Percentiles rank a stretch among this genome's conserved stretches.
These are phyloP conservation scores for Hylodesmum podocarpum DNA, from an alignment of 306 rosid genomes.

Conservation along the genomic window DNA sequence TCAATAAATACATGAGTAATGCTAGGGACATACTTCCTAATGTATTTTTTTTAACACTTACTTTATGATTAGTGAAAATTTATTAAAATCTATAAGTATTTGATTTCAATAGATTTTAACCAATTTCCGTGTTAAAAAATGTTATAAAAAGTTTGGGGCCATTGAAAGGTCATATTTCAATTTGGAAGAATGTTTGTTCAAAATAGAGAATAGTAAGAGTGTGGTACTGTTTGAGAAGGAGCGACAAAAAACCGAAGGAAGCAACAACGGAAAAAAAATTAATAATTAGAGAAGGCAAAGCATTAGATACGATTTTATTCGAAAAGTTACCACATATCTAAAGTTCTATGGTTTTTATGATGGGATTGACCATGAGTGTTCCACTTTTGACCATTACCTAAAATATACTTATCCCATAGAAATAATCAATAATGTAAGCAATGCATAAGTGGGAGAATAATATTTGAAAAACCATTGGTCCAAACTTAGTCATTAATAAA, in stretches of 20 bases:
- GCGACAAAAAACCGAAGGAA: background rate
- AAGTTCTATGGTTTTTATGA: background rate
- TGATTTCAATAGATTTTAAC: too few species aligned
- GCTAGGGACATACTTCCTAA: too few species aligned
- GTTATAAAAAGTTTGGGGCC: too few species aligned
- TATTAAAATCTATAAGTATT: too few species aligned
- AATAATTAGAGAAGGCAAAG: background rate
- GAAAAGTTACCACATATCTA: background rate
- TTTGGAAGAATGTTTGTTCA: too few species aligned
- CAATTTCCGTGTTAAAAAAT: too few species aligned
- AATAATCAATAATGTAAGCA: conserved; percentile 20
- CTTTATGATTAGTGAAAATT: too few species aligned
- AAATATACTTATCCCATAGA: conserved; percentile 17
- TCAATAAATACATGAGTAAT: too few species aligned
- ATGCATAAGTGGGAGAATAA: background rate
- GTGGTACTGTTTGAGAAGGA: background rate
- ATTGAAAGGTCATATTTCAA: too few species aligned
- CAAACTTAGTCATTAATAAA: background rate
- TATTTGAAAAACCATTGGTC: conserved; percentile 13
- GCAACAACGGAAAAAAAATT: background rate
- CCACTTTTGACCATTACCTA: conserved; percentile 16
- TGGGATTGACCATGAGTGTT: background rate
- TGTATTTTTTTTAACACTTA: too few species aligned
- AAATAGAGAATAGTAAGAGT: background rate
- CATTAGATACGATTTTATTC: background rate